These are phyloP conservation scores for Tagetes erecta DNA, from an alignment of 129 eudicot species.

Conservation along the genomic window DNA sequence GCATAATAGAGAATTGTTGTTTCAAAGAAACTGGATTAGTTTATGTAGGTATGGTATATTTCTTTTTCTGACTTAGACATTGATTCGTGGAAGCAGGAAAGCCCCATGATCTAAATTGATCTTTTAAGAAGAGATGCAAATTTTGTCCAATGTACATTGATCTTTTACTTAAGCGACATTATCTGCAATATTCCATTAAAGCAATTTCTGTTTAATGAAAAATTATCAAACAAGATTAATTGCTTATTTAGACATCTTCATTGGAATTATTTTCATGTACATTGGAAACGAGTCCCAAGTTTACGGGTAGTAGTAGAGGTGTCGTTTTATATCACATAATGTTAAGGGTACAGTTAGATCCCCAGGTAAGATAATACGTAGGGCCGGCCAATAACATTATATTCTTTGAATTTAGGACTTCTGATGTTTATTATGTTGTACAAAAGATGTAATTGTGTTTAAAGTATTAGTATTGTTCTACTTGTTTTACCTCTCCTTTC, in stretches of 20 bases:
- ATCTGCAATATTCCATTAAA: background rate
- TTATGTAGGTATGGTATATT: background rate
- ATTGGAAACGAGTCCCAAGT: background rate
- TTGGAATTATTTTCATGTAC: background rate
- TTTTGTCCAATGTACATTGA: background rate
- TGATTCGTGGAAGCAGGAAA: background rate
- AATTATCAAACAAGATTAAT: background rate
- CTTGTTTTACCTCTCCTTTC: background rate
- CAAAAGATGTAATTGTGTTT: background rate
- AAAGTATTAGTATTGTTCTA: background rate
- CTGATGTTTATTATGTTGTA: background rate
- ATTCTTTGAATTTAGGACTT: background rate
- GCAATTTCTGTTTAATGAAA: background rate
- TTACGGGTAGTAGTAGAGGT: background rate
- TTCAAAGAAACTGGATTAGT: too few relatives aligned
- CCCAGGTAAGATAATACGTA: background rate
- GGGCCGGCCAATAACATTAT: background rate
- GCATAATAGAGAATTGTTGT: too few relatives aligned
- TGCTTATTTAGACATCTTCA: background rate
- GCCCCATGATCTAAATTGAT: background rate
- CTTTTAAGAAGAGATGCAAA: background rate
- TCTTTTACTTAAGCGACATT: background rate
- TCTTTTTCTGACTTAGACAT: background rate
- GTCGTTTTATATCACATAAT: background rate
- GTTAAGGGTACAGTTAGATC: background rate